A percentile compares a stretch with the other conserved stretches of the same genome.
Evolutionary conservation across 257 asterid species (phyloP).

Genomic region (Nicotiana benthamiana): DNA sequence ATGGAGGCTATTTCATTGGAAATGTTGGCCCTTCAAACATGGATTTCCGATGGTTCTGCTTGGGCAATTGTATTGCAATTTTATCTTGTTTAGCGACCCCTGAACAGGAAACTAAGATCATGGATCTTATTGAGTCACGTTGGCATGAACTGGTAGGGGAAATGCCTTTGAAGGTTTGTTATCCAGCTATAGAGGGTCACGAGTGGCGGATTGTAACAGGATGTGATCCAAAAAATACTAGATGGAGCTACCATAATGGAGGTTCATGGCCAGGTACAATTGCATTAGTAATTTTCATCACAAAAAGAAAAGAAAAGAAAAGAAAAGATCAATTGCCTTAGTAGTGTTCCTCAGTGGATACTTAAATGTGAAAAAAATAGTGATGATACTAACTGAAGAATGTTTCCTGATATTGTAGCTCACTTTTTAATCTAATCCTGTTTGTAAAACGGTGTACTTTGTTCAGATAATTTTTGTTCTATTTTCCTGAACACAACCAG

Average conservation of each 20-base stretch:
- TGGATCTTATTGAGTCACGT: constrained; percentile 47
- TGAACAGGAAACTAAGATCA: constrained; percentile 40
- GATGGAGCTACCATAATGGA: constrained; percentile 54
- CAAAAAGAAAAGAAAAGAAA: no score
- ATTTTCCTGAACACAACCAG: background rate
- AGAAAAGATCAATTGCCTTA: background rate
- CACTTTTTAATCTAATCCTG: background rate
- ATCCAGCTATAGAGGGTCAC: constrained; percentile 48
- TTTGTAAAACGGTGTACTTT: background rate
- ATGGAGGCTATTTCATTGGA: constrained; percentile 46
- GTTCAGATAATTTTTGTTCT: no score
- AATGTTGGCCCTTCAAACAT: constrained; percentile 42
- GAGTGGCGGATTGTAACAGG: constrained; percentile 50
- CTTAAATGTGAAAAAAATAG: background rate
- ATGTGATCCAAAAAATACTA: constrained; percentile 44
- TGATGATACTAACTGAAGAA: background rate
- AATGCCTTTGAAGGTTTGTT: constrained; percentile 49
- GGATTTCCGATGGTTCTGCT: constrained; percentile 57
- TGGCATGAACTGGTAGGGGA: constrained; percentile 51
- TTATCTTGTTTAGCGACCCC: constrained; percentile 41
- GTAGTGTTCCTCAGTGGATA: background rate
- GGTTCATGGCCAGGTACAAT: constrained; percentile 50
- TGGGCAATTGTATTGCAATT: constrained; percentile 47
- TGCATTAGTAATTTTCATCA: no score
- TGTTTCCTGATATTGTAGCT: background rate